Percentiles rank a stretch among this genome's conserved stretches.
phyloP scores from a whole-genome alignment of 768 basidiomycete species.

The Kwoniella newhampshirensis region DNA sequence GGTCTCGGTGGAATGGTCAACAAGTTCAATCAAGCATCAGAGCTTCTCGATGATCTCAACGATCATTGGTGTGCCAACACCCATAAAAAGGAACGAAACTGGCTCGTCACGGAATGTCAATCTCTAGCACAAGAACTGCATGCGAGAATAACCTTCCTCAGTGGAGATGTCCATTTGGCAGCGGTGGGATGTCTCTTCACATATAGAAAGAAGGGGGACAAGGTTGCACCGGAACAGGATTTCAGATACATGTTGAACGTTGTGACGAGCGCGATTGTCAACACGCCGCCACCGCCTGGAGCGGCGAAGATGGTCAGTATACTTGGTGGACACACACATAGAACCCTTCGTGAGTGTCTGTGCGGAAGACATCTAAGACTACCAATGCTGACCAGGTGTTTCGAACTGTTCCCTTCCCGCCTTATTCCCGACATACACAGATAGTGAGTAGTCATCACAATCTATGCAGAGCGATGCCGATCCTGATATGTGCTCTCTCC shows the following conservation, averaged over 20 bases:
- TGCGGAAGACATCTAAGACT: background rate
- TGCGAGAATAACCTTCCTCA: slow-evolving; percentile 77
- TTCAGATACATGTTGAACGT: slow-evolving; percentile 85
- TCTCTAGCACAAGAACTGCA: slow-evolving; percentile 64
- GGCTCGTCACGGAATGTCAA: slow-evolving; percentile 78
- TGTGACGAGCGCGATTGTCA: slow-evolving; percentile 72
- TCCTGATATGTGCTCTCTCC: background rate
- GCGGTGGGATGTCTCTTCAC: slow-evolving; percentile 62
- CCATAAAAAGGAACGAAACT: slow-evolving; percentile 81
- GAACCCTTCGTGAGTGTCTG: slow-evolving; percentile 67
- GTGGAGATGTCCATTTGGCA: slow-evolving; percentile 91
- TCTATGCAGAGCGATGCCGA: background rate
- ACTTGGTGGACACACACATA: slow-evolving; percentile 72
- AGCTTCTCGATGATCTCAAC: slow-evolving; percentile 88
- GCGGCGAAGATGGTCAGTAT: slow-evolving; percentile 79
- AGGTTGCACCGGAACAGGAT: slow-evolving; percentile 63
- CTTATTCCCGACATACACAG: slow-evolving; percentile 1
- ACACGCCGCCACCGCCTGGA: slow-evolving; percentile 66
- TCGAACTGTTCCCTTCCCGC: no score
- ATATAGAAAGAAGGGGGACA: slow-evolving; percentile 38
- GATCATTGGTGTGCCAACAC: slow-evolving; percentile 85
- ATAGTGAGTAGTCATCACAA: slow-evolving; percentile 6
- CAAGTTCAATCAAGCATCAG: slow-evolving; percentile 60
- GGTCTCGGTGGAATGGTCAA: slow-evolving; percentile 68
- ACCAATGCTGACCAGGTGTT: no score